Evolutionary conservation across 208 protist genomes (phyloP), one percentile per base, ranked within the genome.

Genomic region (Acanthamoeba healyi): DNA sequence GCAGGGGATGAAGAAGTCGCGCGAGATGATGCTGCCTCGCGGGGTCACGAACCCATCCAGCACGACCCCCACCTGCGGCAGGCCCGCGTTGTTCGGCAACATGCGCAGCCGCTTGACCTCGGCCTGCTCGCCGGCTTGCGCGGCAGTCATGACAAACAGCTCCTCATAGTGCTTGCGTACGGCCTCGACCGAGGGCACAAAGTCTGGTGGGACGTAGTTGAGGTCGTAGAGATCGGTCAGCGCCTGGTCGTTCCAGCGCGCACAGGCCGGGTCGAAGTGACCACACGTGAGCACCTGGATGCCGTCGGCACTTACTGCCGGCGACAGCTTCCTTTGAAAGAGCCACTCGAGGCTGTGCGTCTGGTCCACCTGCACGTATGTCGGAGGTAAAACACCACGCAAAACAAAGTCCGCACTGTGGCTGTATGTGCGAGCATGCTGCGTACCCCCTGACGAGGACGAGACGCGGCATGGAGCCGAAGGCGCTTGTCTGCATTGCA

Each of bases 161-260:
- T 67, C 61, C 24, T 29, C 61, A 29, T 67, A 67, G 61, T 67
- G 61, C 6, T 36, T 9, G 61, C 61, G n/a, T 10, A 67, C 61
- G 61, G 61, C 61, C 61, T 3, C 61, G 61, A 19, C 61, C 61
- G 61, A 67, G 61, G 61, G 61, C 61, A 36, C n/a, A 36, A 67
- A 67, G 61, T 67, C 61, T 7, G 61, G 61, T 19, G 61, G 61
- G 10, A 67, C 61, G 61, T 67, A 67, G 61, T 9, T 32, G 61
- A 67, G 61, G 29, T 67, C 61, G 61, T 67, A 67, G 61, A 67
- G 61, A 1, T 67, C 61, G 61, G 61, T 36, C 61, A 67, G 61
- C n/a, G 61, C 26, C 29, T 5, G 29, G 61, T 67, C 61, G 61
- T 5, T 67, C 61, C 61, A 67, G n/a, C 61, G 61, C 61, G 29